A percentile compares a stretch with the other conserved stretches of the same genome.
These are phyloP conservation scores for Fusarium haematococcum DNA, from an alignment of 2,329 filamentous ascomycete species.

Conservation along the genomic window DNA sequence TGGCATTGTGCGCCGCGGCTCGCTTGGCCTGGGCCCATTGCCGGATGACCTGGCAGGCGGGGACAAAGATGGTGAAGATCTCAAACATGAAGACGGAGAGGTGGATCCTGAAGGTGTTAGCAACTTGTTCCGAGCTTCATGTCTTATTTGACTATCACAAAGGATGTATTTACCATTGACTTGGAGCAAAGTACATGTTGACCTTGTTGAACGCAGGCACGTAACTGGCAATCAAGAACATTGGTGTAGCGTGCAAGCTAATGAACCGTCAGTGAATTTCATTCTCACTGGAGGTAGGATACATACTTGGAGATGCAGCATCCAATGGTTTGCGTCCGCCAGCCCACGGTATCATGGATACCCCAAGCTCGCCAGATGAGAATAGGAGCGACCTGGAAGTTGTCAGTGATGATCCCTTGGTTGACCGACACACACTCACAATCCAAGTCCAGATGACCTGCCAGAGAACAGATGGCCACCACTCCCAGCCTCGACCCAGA, in stretches of 20 bases:
- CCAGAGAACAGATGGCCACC: constrained; percentile 71
- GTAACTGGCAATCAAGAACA: constrained; percentile 72
- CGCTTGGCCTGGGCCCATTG: constrained; percentile 53
- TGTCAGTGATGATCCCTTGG: neutral
- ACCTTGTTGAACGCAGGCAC: constrained; percentile 61
- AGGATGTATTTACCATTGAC: constrained; percentile 71
- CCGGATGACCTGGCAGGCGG: constrained; percentile 67
- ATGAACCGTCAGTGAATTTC: constrained; percentile 2
- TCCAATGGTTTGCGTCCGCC: constrained; percentile 70
- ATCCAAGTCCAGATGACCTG: constrained; percentile 72
- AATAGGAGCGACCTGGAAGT: constrained; percentile 57
- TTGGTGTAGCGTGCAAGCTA: constrained; percentile 71
- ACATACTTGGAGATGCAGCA: constrained; percentile 58
- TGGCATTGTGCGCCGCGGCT: constrained; percentile 18
- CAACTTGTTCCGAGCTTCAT: accelerated
- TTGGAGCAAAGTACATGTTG: constrained; percentile 66
- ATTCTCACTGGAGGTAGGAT: no score
- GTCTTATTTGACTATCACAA: constrained; percentile 43
- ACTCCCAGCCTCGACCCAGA: constrained; percentile 70
- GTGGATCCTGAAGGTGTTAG: constrained; percentile 45
- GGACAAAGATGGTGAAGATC: constrained; percentile 72
- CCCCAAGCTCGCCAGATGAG: constrained; percentile 70
- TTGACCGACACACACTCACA: constrained; percentile 42
- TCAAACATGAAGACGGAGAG: constrained; percentile 59
- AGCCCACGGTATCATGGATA: constrained; percentile 74